A percentile compares a stretch with the other conserved stretches of the same genome.
Conservation (phyloP, 1,284 basidiomycete genomes). For the Ceratobasidium papillatum region DNA sequence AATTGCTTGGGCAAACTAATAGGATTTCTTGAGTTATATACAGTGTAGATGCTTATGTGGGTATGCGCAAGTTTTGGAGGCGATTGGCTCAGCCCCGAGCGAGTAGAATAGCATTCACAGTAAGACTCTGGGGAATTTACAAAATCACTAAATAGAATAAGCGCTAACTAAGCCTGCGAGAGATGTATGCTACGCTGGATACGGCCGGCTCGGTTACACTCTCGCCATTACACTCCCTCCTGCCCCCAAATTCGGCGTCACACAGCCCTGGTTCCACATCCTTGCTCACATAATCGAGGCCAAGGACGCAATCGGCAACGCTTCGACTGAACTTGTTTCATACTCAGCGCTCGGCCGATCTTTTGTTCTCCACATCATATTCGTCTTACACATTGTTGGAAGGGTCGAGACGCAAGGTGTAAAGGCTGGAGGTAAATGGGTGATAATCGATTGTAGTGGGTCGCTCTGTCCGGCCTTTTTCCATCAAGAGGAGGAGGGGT, state of each 20-base stretch:
- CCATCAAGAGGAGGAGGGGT: not conserved
- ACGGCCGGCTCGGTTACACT: constrained; percentile 48
- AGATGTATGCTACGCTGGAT: too few relatives aligned
- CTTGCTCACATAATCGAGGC: constrained; percentile 6
- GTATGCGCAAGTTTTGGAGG: too few relatives aligned
- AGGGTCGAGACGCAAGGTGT: not conserved
- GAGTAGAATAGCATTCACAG: too few relatives aligned
- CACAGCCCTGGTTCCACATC: not conserved
- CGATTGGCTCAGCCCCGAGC: too few relatives aligned
- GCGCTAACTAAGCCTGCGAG: too few relatives aligned
- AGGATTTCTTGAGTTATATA: too few relatives aligned
- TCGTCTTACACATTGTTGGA: not conserved
- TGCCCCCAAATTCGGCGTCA: not conserved
- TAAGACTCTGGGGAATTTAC: too few relatives aligned
- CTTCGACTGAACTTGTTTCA: not conserved
- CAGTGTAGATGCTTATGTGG: too few relatives aligned
- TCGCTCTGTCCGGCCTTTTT: not conserved
- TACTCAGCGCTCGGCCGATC: constrained; percentile 1
- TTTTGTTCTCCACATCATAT: constrained; percentile 1
- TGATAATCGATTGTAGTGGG: constrained; percentile 1
- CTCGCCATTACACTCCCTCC: constrained; percentile 11
- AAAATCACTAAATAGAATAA: too few relatives aligned
- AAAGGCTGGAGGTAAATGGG: not conserved
- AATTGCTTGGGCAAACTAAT: too few relatives aligned
- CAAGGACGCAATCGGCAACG: constrained; percentile 1